Evolutionary conservation across 768 basidiomycete genomes (phyloP).

Genomic region (Cystofilobasidium ferigula): DNA sequence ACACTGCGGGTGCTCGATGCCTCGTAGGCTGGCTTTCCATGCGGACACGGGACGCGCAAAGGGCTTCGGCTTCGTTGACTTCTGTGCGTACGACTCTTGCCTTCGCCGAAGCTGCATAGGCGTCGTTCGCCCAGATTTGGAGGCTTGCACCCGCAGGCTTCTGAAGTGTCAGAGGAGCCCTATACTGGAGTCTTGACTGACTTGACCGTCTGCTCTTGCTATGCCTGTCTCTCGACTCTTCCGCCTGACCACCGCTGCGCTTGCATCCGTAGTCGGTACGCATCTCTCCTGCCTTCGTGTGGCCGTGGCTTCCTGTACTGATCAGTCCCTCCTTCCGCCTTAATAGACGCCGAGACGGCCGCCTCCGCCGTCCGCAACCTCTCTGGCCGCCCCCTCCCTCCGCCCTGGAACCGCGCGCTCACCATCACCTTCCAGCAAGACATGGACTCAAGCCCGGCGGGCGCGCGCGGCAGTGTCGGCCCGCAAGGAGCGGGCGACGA

Average conservation of each 20-base stretch:
- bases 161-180: too few species aligned
- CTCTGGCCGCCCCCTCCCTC: constrained; percentile 75
- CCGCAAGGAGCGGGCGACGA: constrained; percentile 49
- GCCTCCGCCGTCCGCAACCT: constrained; percentile 89
- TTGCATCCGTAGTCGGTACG: too few species aligned
- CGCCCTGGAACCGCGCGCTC: constrained; percentile 47
- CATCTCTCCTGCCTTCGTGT: neutral
- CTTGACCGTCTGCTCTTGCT: too few species aligned
- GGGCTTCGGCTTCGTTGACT: constrained; percentile 39
- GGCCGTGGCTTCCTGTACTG: neutral
- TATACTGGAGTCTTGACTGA: too few species aligned
- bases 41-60: constrained; percentile 37
- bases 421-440: constrained; percentile 31
- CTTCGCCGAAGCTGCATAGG: too few species aligned
- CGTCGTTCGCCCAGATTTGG: too few species aligned
- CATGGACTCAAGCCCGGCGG: constrained; percentile 18
- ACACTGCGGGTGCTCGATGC: too few species aligned
- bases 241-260: too few species aligned
- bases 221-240: too few species aligned
- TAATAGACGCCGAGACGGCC: constrained; percentile 81
- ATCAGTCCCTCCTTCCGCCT: neutral
- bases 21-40: constrained; percentile 37
- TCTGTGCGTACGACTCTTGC: constrained; percentile 30
- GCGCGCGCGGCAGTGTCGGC: constrained; percentile 1
- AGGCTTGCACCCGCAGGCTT: too few species aligned